phyloP scores from a whole-genome alignment of 192 early-diverging fungal species.

The Rhizoclosmatium sp. region DNA sequence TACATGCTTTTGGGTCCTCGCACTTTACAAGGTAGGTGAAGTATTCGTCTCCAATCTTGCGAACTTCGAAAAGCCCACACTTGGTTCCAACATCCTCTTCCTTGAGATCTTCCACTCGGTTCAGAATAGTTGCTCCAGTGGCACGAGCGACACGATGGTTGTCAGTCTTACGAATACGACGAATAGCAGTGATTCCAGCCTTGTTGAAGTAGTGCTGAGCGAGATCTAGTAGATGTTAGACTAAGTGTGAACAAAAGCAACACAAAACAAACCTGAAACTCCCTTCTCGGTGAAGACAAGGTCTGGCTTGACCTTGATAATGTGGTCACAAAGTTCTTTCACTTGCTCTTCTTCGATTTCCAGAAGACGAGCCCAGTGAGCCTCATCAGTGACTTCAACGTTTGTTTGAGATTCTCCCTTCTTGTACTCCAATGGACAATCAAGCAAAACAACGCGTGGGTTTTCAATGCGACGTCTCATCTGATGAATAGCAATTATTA shows the following conservation, averaged over 20 bases:
- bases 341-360: constrained; percentile 99
- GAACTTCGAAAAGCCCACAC: constrained; percentile 93
- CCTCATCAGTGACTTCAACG: constrained; percentile 96
- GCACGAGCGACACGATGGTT: constrained; percentile 99
- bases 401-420: constrained; percentile 99
- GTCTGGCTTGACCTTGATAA: constrained; percentile 95
- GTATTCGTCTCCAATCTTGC: constrained; percentile 99
- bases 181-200: constrained; percentile 96
- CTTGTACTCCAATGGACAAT: constrained; percentile 99
- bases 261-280: constrained; percentile 74
- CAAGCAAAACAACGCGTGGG: constrained; percentile 93
- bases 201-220: constrained; percentile 99
- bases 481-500: constrained; percentile 35
- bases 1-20: constrained; percentile 97
- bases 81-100: constrained; percentile 92
- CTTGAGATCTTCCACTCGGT: constrained; percentile 96
- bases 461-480: constrained; percentile 93
- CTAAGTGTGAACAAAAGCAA: constrained; percentile 8
- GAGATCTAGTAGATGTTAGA: constrained; percentile 67
- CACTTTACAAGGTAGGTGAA: constrained; percentile 96
- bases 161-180: constrained; percentile 97
- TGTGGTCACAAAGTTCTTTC: constrained; percentile 95
- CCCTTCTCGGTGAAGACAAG: constrained; percentile 99
- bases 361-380: constrained; percentile 94
- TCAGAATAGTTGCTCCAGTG: constrained; percentile 95